Percentiles rank a stretch among this genome's conserved stretches.
phyloP scores from a whole-genome alignment of 2,329 filamentous ascomycete genomes.

The Ophiostoma quercus region DNA sequence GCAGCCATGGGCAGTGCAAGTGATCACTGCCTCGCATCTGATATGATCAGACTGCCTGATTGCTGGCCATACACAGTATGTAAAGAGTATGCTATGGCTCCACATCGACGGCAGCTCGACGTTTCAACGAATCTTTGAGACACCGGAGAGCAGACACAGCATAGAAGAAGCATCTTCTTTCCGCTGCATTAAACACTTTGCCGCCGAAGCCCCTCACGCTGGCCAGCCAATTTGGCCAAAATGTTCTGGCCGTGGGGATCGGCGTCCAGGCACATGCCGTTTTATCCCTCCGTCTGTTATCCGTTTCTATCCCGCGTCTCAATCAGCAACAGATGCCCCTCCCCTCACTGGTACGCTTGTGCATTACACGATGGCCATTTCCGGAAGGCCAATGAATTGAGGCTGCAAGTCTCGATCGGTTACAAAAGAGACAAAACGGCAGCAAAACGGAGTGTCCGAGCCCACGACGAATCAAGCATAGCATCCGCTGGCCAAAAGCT shows the following conservation, averaged over 20 bases:
- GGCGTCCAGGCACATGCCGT: not conserved
- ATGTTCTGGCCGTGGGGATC: not conserved
- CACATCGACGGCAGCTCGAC: not conserved
- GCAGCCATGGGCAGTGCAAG: not conserved
- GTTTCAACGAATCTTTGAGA: not conserved
- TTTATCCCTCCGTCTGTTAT: not conserved
- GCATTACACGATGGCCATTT: not conserved
- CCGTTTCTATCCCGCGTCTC: not conserved
- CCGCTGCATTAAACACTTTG: not conserved
- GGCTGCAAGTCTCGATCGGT: not conserved
- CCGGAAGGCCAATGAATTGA: not conserved
- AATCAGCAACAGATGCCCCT: not conserved
- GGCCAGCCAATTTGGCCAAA: not conserved
- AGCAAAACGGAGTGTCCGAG: not conserved
- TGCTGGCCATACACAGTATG: not conserved
- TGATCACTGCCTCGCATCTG: not conserved
- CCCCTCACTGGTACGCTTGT: slow-evolving; percentile 3
- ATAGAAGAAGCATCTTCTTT: not conserved
- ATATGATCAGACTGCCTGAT: not conserved
- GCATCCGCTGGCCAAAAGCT: not conserved
- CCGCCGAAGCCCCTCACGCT: not conserved
- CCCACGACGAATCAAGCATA: not conserved
- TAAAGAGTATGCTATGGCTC: not conserved
- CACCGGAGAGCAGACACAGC: not conserved
- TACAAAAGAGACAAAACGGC: not conserved